A percentile compares a stretch with the other conserved stretches of the same genome.
phyloP scores from a whole-genome alignment of 1,284 basidiomycete species.

The Xerocomus amazonicus region DNA sequence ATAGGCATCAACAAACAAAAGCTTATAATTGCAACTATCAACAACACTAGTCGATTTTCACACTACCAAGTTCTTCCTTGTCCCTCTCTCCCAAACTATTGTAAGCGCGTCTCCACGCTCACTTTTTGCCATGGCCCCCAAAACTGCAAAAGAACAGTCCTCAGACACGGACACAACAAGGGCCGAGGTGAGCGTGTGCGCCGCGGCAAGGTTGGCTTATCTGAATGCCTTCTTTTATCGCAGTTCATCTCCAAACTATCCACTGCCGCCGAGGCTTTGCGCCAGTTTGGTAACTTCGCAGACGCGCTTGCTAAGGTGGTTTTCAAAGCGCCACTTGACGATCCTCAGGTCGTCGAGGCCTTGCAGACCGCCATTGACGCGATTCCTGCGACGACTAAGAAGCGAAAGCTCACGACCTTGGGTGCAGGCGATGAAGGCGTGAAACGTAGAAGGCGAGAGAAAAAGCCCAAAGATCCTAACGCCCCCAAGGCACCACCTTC shows the following conservation, averaged over 20 bases:
- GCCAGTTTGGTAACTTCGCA: constrained; percentile 52
- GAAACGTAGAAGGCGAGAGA: constrained; percentile 44
- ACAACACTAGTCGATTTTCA: constrained; percentile 38
- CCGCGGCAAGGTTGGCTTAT: constrained; percentile 15
- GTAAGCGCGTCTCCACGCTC: constrained; percentile 28
- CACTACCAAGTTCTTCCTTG: constrained; percentile 36
- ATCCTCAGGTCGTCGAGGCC: constrained; percentile 30
- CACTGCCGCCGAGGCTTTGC: constrained; percentile 55
- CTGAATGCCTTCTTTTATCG: constrained; percentile 20
- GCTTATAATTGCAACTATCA: constrained; percentile 40
- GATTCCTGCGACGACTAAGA: constrained; percentile 37
- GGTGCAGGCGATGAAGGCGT: constrained; percentile 43
- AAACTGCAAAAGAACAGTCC: constrained; percentile 25
- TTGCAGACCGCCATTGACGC: constrained; percentile 31
- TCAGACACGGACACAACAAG: constrained; percentile 28
- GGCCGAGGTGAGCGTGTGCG: constrained; percentile 29
- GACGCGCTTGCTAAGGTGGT: constrained; percentile 52
- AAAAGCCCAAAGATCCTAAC: constrained; percentile 82
- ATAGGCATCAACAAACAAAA: constrained; percentile 41
- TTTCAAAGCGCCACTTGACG: constrained; percentile 33
- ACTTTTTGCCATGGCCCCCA: constrained; percentile 25
- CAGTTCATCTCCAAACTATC: constrained; percentile 54
- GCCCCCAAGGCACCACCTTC: constrained; percentile 93
- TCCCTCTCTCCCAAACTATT: constrained; percentile 20
- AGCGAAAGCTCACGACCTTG: constrained; percentile 48